These are phyloP conservation scores for Xylaria cubensis DNA, from an alignment of 495 filamentous ascomycete species.

Conservation along the genomic window DNA sequence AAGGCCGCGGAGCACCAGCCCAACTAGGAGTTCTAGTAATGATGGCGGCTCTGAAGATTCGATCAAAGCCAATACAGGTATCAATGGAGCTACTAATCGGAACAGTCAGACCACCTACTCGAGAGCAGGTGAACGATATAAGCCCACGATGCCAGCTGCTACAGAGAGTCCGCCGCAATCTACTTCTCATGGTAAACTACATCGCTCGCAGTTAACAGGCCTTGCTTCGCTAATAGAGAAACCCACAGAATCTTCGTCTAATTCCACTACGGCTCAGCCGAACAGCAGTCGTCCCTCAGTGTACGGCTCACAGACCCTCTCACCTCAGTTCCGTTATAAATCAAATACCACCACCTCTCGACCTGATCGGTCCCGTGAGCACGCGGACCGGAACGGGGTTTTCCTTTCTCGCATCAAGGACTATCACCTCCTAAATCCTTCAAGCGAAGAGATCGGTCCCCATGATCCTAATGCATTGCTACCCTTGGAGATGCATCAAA, in stretches of 20 bases:
- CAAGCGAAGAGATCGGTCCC: constrained; percentile 33
- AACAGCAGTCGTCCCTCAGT: constrained; percentile 41
- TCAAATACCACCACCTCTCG: constrained; percentile 5
- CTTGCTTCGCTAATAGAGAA: constrained; percentile 3
- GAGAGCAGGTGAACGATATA: constrained; percentile 40
- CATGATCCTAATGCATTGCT: constrained; percentile 27
- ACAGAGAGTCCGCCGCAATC: constrained; percentile 14
- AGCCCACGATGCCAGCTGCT: constrained; percentile 26
- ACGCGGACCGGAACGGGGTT: too few species aligned
- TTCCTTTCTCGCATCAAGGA: background rate
- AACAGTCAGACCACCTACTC: constrained; percentile 24
- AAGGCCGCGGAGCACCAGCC: constrained; percentile 35
- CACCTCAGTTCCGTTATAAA: background rate
- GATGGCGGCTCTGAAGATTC: constrained; percentile 35
- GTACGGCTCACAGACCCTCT: constrained; percentile 41
- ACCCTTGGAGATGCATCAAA: constrained; percentile 43
- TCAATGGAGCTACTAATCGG: constrained; percentile 11
- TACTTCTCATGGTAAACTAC: constrained; percentile 31
- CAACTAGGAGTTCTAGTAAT: constrained; percentile 32
- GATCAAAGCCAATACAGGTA: constrained; percentile 6
- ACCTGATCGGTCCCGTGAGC: background rate
- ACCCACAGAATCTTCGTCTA: constrained; percentile 7
- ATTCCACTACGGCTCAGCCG: constrained; percentile 21
- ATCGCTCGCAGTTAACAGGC: background rate
- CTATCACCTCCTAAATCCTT: constrained; percentile 23